phyloP scores from a whole-genome alignment of 768 basidiomycete species.

The Suillus paluster region DNA sequence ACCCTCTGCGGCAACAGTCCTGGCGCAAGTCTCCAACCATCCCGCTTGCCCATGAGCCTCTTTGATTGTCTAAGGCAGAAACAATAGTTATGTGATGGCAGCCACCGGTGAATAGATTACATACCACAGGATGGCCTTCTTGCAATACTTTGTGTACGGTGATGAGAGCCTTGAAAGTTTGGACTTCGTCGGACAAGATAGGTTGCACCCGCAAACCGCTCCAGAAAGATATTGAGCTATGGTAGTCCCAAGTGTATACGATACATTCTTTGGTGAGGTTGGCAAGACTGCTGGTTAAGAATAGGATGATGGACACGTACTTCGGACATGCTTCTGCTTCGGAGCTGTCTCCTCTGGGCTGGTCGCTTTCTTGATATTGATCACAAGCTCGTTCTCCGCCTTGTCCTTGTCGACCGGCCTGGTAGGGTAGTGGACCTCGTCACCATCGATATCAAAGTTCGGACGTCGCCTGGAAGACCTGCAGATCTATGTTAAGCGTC shows the following conservation, averaged over 20 bases:
- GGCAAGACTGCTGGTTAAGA: constrained; percentile 14
- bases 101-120: constrained; percentile 21
- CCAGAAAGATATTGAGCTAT: constrained; percentile 98
- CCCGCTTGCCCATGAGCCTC: constrained; percentile 97
- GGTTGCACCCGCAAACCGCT: constrained; percentile 96
- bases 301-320: constrained; percentile 52
- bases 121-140: constrained; percentile 93
- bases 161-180: constrained; percentile 98
- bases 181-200: constrained; percentile 94
- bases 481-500: constrained; percentile 9
- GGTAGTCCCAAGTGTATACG: constrained; percentile 99
- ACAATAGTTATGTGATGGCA: constrained; percentile 12
- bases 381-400: constrained; percentile 90
- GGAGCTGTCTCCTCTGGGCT: constrained; percentile 94
- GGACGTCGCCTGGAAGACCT: constrained; percentile 41
- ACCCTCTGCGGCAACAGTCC: constrained; percentile 83
- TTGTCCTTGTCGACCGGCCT: constrained; percentile 99
- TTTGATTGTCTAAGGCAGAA: constrained; percentile 78
- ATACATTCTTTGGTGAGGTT: constrained; percentile 75
- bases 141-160: constrained; percentile 97
- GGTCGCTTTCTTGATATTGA: constrained; percentile 99
- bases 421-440: constrained; percentile 90
- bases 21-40: constrained; percentile 96
- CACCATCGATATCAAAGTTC: constrained; percentile 74
- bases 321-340: constrained; percentile 99